Base-by-base conservation (phyloP, 208 protist genomes). In the Angomonas deanei region DNA sequence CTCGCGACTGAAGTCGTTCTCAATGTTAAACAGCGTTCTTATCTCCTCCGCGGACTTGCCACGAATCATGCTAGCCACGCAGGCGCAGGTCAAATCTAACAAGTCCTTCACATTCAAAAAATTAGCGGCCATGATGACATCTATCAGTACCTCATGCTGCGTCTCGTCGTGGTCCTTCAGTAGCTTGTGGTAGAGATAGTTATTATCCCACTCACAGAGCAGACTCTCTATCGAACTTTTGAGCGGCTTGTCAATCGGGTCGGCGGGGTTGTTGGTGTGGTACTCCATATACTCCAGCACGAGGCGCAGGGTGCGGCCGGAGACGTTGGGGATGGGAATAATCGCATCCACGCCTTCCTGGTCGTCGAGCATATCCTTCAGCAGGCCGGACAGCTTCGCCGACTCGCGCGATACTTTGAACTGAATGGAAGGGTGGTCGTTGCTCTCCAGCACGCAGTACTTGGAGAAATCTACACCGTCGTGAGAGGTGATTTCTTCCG, bases 241-340 rank as follows among this genome's bases (percentile, higher is more conserved):
- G 24, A 97, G 72, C 5, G 87, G 84, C 72, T 96, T 93, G 69
- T 94, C 91, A 55, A 94, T 91, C 15, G 76, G 74, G 48, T 88
- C 76, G 0, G 92, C 84, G 8, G 66, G 80, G 82, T 93, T 80
- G 38, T 85, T 62, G 69, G 68, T 70, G 83, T 98, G 95, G 71
- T 98, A 88, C 76, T 97, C 82, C 78, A 92, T 92, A 82, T 97
- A 98, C 69, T 97, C 89, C 47, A 98, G 85, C 31, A 97, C 92
- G 19, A 96, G 81, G 15, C 71, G 48, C 19, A 98, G 81, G 19
- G 89, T 96, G 57, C 83, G 88, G 15, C 78, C 86, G 6, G 85
- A 84, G n/a, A 97, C 89, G 79, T 96, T 94, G 42, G 91, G 92
- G 34, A 98, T 83, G 13, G 92, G 91, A 61, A 98, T 95, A 55